Evolutionary conservation across 305 asterid genomes (phyloP), one percentile per base, ranked within the genome.

Genomic region (Plantago coronopus): DNA sequence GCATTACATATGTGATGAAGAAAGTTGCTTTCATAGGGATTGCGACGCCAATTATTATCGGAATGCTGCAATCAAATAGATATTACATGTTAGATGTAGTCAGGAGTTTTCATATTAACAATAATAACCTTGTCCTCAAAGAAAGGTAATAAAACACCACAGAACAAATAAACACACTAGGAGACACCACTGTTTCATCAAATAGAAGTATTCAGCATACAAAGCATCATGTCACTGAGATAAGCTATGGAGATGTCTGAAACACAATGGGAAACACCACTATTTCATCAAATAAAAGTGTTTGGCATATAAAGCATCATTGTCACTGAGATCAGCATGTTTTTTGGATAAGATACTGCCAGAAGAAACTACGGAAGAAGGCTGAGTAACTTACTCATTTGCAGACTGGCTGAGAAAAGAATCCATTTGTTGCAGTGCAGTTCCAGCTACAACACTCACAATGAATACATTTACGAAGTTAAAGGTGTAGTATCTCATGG

Each of bases 1-100:
- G 81, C 96, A 91, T 91, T 65, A 86, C 80, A 61, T 91, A 91
- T 17, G 98, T 86, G 54, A 91, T 88, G 60, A 90, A 90, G 81
- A 90, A 90, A 29, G 95, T 87, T 54, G 96, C 97, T 74, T 90
- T 90, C 97, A 86, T 84, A 17, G 98, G 98, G 63, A 91, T 91
- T 29, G 96, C 91, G 23, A 78, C 89, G 56, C 98, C 96, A 21
- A 91, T 77, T 70, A 83, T 91, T 69, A 15, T 69, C 15, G 88
- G 83, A 61, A 91, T 76, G 10, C 98, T 91, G 87, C 75, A 64
- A 67, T 51, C 51, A 60, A 10, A 56, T 23, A 16, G n/a, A n/a
- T n/a, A 42, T n/a, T 22, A 29, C 3, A 22, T n/a, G 57, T 29
- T 42, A 38, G 15, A 7, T 7, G 8, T 37, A 17, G 9, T 56